Evolutionary conservation across 106 monocot genomes (phyloP), one percentile per base, ranked within the genome.

Genomic region (Dendrobium chrysotoxum): DNA sequence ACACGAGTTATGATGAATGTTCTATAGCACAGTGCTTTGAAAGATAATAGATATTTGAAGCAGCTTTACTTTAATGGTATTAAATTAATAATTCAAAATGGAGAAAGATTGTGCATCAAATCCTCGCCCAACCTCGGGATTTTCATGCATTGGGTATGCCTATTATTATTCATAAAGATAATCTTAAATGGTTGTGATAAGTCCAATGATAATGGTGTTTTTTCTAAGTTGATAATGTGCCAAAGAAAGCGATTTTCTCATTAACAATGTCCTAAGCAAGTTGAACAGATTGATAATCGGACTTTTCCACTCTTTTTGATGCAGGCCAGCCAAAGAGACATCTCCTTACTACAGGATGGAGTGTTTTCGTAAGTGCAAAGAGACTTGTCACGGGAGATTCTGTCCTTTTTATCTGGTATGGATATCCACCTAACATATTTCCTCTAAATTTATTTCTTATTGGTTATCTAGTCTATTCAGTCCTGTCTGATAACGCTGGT

Each of bases 291-390:
- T 70, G 35, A 67, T 28, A 70, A 70, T 70, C 23, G 21, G 35
- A 13, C 13, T 70, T 70, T 70, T 35, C 70, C 70, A 70, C 31
- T 16, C 1, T 31, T 70, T 70, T 35, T 70, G 12, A 20, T 85
- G 80, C 86, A 96, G 96, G 96, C 81, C 96, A 96, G 78, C 96
- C 96, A 66, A 96, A 96, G 78, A 90, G 96, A 74, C 96, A 96
- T 81, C 92, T 96, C 68, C 90, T 96, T 9, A 96, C 96, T 23
- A 96, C 96, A 11, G 96, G 96, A 76, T 96, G 96, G 96, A 96
- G 96, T 68, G 88, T 93, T 31, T 96, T 96, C 85, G 96, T 96
- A 39, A 96, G 90, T 80, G 93, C 93, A 79, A 96, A 96, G 79
- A 85, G 93, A 75, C 93, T 96, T 76, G 91, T 93, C 18, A 91